Conservation (phyloP, 306 rosid genomes). For the Citrullus colocynthis region DNA sequence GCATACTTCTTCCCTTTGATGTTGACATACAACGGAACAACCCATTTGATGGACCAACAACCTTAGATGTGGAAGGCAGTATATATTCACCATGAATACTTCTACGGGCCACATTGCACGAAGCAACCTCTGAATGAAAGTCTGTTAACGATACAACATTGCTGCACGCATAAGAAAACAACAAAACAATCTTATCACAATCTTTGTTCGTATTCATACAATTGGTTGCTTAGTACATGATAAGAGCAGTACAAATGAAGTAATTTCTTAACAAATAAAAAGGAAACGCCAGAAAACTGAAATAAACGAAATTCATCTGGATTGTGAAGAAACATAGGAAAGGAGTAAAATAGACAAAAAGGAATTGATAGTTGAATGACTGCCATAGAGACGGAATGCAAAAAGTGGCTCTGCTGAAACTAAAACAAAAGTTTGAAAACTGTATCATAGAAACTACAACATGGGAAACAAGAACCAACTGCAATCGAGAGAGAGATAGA, state of each 20-base stretch:
- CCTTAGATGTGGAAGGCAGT: constrained; percentile 17
- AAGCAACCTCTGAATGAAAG: constrained; percentile 10
- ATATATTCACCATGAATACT: constrained; percentile 16
- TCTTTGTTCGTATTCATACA: not conserved
- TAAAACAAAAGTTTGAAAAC: not conserved
- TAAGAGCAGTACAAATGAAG: not conserved
- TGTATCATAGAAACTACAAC: not conserved
- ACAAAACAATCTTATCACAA: constrained; percentile 12
- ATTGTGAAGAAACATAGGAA: not conserved
- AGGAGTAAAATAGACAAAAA: not conserved
- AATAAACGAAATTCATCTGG: not conserved
- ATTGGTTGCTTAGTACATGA: not conserved
- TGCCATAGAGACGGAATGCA: not conserved
- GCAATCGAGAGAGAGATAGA: not conserved
- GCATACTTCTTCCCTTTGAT: constrained; percentile 72
- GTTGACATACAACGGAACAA: constrained; percentile 63
- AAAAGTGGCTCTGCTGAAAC: not conserved
- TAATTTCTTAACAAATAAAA: not conserved
- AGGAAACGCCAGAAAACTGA: not conserved
- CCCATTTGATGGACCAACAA: constrained; percentile 30
- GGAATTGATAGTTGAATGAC: not conserved
- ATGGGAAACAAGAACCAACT: not conserved
- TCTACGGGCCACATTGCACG: constrained; percentile 26
- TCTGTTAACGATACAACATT: constrained; percentile 28
- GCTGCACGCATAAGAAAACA: constrained; percentile 25